Evolutionary conservation across 352 stramenopile species (phyloP), one percentile per base, ranked within the genome.

Genomic region (Phytophthora pini): DNA sequence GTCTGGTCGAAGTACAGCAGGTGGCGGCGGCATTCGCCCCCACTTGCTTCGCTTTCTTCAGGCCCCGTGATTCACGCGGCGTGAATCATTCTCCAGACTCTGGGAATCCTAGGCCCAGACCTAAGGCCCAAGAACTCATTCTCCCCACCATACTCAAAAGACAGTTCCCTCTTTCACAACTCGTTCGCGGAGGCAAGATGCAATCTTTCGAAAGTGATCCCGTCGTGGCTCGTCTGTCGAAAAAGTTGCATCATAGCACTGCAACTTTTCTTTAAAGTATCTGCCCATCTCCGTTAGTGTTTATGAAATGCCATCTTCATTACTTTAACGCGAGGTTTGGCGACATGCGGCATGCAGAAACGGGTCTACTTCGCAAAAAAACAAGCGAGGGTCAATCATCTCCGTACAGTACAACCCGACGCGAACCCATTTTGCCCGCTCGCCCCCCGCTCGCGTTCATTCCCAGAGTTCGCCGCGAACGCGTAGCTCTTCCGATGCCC

Each of bases 391-490:
- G 12, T 9, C 51, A 68, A 53, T 50, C 7, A 64, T 50, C 31
- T 32, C 31, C 7, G 31, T 36, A 36, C 31, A 4, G 31, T 36
- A 68, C 61, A 44, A 62, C 22, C 20, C 15, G 13, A 54, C 27
- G 38, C 62, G 62, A 65, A 61, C 51, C 64, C 64, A 72, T 64
- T 17, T 59, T 50, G 10, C 40, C 52, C 53, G 17, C 41, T 12
- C 15, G 17, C 7, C 31, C 26, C 31, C n/a, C 26, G 55, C 20
- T 45, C 9, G 31, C 31, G 45, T 20, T 64, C 65, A 74, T 74
- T 74, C 56, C 55, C 41, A 20, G 34, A 68, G 31, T 61, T 64
- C 26, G 6, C 22, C 31, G 32, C 43, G 24, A 39, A 49, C 48
- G 60, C 38, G 22, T 26, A 59, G 38, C 36, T 56, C 38, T 15